Conservation (phyloP, 441 rosid species). For the Gossypium schwendimanii region DNA sequence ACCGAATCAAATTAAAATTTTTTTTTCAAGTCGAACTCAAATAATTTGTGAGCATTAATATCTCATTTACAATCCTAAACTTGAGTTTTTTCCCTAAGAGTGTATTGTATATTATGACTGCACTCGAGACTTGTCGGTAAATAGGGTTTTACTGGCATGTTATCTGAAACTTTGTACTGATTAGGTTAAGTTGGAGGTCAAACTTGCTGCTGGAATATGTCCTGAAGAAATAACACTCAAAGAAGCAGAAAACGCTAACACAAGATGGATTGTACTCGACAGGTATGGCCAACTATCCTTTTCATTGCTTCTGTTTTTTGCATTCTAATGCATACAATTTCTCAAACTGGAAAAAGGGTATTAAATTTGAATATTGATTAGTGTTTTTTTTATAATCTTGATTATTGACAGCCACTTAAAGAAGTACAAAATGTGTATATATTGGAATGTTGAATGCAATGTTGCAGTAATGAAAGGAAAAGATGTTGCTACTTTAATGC, state of each 20-base stretch:
- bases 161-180: background rate
- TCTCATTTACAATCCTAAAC: too few species aligned
- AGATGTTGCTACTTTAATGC: constrained; percentile 37
- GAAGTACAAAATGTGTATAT: constrained; percentile 29
- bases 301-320: background rate
- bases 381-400: background rate
- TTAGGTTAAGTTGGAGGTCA: constrained; percentile 52
- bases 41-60: too few species aligned
- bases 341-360: background rate
- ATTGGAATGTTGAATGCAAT: constrained; percentile 38
- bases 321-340: background rate
- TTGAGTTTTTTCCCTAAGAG: too few species aligned
- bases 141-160: background rate
- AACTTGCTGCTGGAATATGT: constrained; percentile 42
- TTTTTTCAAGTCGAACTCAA: too few species aligned
- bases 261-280: constrained; percentile 48
- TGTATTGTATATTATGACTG: too few species aligned
- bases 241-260: constrained; percentile 32
- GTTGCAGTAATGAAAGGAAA: constrained; percentile 44
- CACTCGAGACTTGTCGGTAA: too few species aligned
- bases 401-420: constrained; percentile 28
- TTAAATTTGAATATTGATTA: background rate
- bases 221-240: constrained; percentile 28
- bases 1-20: too few species aligned
- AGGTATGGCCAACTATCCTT: constrained; percentile 20